These are phyloP conservation scores for Quercus aquifolioides DNA, from an alignment of 306 rosid species.

Conservation along the genomic window DNA sequence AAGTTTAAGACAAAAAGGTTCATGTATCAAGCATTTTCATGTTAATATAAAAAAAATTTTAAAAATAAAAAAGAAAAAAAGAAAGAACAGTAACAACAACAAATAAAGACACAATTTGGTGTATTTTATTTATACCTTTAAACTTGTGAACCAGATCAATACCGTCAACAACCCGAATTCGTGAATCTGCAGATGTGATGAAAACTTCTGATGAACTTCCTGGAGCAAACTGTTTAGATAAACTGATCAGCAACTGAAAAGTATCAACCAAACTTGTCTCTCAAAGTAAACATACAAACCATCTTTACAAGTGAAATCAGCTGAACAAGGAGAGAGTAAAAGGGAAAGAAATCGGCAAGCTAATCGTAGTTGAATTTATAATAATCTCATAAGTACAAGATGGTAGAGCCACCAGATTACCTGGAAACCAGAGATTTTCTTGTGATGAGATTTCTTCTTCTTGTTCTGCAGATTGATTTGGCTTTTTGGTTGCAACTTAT, in stretches of 20 bases:
- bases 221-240: conserved; percentile 81
- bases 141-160: conserved; percentile 83
- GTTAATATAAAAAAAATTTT: neutral
- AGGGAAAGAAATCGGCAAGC: neutral
- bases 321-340: conserved; percentile 4
- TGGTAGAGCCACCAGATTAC: conserved; percentile 40
- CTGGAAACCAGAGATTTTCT: conserved; percentile 99
- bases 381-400: conserved; percentile 12
- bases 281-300: conserved; percentile 17
- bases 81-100: neutral
- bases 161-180: conserved; percentile 86
- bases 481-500: conserved; percentile 77
- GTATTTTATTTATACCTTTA: conserved; percentile 58
- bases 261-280: conserved; percentile 10
- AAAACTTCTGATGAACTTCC: conserved; percentile 95
- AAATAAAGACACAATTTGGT: conserved; percentile 6
- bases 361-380: neutral
- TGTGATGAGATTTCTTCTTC: conserved; percentile 87
- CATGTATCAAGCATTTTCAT: neutral
- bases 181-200: conserved; percentile 94
- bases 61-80: too few species aligned
- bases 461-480: conserved; percentile 92
- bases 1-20: neutral
- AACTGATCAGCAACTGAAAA: conserved; percentile 35
- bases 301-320: conserved; percentile 1